Conservation (phyloP, 805 yeast genomes). For the Blastobotrys terrestris region DNA sequence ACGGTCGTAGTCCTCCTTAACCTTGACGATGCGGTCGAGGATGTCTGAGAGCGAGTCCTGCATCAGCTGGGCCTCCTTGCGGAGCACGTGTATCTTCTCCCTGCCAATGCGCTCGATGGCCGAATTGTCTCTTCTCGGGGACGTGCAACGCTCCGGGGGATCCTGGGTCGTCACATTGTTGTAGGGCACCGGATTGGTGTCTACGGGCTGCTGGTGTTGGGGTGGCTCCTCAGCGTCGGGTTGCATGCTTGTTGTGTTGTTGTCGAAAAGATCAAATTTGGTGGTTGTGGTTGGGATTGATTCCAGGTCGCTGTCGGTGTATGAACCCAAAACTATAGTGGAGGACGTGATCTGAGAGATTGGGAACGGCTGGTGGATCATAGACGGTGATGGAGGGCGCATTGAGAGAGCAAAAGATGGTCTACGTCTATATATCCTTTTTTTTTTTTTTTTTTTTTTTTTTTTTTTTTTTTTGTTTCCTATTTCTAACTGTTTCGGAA, state of each 20-base stretch:
- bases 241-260: background rate
- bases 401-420: background rate
- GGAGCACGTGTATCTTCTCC: slow-evolving; percentile 25
- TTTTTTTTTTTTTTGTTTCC: background rate
- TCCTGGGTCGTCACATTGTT: slow-evolving; percentile 9
- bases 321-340: slow-evolving; percentile 19
- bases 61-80: slow-evolving; percentile 30
- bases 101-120: slow-evolving; percentile 24
- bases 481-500: background rate
- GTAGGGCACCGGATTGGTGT: background rate
- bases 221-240: background rate
- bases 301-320: background rate
- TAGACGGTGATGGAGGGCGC: slow-evolving; percentile 7
- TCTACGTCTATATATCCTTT: background rate
- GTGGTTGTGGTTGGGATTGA: background rate
- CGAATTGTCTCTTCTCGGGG: slow-evolving; percentile 23
- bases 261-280: background rate
- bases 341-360: slow-evolving; percentile 20
- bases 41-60: slow-evolving; percentile 34
- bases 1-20: slow-evolving; percentile 53
- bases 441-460: too few species aligned
- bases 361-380: slow-evolving; percentile 17
- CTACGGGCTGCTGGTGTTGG: background rate
- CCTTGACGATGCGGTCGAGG: slow-evolving; percentile 30
- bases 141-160: slow-evolving; percentile 22